phyloP scores from a whole-genome alignment of 2,329 filamentous ascomycete species.

The Pseudogymnoascus sp. region DNA sequence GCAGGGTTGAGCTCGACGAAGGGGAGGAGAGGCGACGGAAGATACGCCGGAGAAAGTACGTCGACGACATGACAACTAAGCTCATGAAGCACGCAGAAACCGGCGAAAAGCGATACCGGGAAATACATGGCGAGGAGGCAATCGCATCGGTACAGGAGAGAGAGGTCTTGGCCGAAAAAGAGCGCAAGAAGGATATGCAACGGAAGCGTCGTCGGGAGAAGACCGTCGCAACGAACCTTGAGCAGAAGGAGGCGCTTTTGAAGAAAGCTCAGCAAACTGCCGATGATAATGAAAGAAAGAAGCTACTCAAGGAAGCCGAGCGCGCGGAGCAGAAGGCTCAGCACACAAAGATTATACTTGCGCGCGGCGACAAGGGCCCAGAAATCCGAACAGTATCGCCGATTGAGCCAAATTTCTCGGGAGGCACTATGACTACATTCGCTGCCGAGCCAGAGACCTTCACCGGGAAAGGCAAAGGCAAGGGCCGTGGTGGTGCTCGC shows the following conservation, averaged over 20 bases:
- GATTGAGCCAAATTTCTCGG: slow-evolving; percentile 74
- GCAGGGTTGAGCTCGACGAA: slow-evolving; percentile 58
- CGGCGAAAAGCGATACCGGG: slow-evolving; percentile 70
- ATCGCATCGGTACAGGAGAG: slow-evolving; percentile 82
- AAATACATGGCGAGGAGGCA: slow-evolving; percentile 72
- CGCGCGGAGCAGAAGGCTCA: slow-evolving; percentile 88
- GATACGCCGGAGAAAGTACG: slow-evolving; percentile 54
- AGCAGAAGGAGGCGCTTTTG: slow-evolving; percentile 79
- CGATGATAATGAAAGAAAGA: slow-evolving; percentile 75
- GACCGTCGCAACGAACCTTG: slow-evolving; percentile 87
- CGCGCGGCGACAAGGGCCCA: slow-evolving; percentile 77
- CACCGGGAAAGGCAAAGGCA: slow-evolving; percentile 49
- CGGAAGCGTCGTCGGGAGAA: slow-evolving; percentile 93
- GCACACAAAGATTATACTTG: slow-evolving; percentile 79
- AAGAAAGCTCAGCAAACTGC: slow-evolving; percentile 70
- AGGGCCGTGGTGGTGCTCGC: slow-evolving; percentile 47
- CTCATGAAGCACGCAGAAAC: slow-evolving; percentile 62
- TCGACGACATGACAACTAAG: slow-evolving; percentile 50
- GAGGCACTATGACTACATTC: slow-evolving; percentile 80
- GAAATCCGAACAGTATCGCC: slow-evolving; percentile 60
- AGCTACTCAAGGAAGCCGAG: slow-evolving; percentile 77
- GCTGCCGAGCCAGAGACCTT: slow-evolving; percentile 42
- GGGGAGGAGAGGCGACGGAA: slow-evolving; percentile 60
- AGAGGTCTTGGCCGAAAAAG: slow-evolving; percentile 90
- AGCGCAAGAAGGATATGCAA: slow-evolving; percentile 99